phyloP scores from a whole-genome alignment of 1,284 basidiomycete species.

The Wolfiporia cocos region DNA sequence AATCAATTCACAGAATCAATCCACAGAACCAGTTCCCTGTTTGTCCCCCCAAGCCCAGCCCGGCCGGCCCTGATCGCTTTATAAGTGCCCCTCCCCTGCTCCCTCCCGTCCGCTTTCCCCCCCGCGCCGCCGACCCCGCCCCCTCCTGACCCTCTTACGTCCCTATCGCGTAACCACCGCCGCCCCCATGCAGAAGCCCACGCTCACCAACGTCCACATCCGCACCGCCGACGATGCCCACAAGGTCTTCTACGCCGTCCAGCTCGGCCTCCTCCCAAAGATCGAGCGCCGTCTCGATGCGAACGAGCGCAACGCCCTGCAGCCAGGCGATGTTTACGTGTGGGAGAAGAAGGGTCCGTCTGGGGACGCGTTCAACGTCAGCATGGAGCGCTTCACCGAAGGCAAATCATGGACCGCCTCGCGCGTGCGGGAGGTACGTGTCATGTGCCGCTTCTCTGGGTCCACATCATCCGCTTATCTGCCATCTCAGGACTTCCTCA shows the following conservation, averaged over 20 bases:
- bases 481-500: conserved; percentile 32
- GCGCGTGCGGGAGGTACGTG: conserved; percentile 30
- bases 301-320: conserved; percentile 33
- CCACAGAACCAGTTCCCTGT: no score
- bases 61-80: conserved; percentile 16
- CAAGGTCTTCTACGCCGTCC: conserved; percentile 38
- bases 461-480: neutral
- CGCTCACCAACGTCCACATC: conserved; percentile 33
- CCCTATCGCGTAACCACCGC: conserved; percentile 8
- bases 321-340: conserved; percentile 36
- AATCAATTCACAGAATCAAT: conserved; percentile 4
- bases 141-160: conserved; percentile 6
- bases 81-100: conserved; percentile 17
- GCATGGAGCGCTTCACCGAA: conserved; percentile 38
- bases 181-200: conserved; percentile 29
- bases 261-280: conserved; percentile 32
- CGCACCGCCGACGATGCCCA: conserved; percentile 35
- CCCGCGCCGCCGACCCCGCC: conserved; percentile 9
- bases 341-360: conserved; percentile 37
- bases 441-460: conserved; percentile 2
- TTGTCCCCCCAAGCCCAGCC: conserved; percentile 4
- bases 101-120: conserved; percentile 14
- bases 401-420: conserved; percentile 34
- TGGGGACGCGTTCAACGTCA: conserved; percentile 32
- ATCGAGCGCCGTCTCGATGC: conserved; percentile 36